These are phyloP conservation scores for Beauveria varroae DNA, from an alignment of 2,329 filamentous ascomycete genomes.

Conservation along the genomic window DNA sequence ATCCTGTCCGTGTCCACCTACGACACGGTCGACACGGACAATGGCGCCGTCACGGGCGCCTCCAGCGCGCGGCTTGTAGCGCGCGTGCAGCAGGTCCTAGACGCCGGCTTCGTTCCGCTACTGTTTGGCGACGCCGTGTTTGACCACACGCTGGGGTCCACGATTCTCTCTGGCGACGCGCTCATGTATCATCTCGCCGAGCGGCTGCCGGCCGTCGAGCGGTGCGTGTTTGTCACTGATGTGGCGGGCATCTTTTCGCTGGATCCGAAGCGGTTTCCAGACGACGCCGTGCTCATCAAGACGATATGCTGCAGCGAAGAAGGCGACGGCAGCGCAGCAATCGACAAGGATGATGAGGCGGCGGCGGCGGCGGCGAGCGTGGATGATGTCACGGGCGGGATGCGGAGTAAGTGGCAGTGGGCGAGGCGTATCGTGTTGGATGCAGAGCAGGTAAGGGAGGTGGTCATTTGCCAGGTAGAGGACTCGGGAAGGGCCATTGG, in stretches of 20 bases:
- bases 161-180: conserved; percentile 10
- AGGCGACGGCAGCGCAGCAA: not conserved
- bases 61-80: not conserved
- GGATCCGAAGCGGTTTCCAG: conserved; percentile 2
- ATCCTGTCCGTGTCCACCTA: conserved; percentile 10
- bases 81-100: conserved; percentile 2
- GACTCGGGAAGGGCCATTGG: not conserved
- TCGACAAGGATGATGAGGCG: not conserved
- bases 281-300: conserved; percentile 2
- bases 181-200: conserved; percentile 11
- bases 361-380: not conserved
- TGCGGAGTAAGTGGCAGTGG: conserved; percentile 12
- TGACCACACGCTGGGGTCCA: not conserved
- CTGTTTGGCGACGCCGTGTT: conserved; percentile 10
- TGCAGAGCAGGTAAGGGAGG: not conserved
- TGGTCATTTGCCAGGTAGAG: conserved; percentile 3
- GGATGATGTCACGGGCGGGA: conserved; percentile 10
- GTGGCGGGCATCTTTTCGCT: conserved; percentile 8
- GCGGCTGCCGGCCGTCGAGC: not conserved
- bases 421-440: conserved; percentile 9
- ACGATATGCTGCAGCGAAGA: not conserved
- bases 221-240: conserved; percentile 10
- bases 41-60: not conserved
- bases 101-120: conserved; percentile 8
- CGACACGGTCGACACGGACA: conserved; percentile 9